Percentiles rank a stretch among this genome's conserved stretches.
These are phyloP conservation scores for Aspergillus sp. DNA, from an alignment of 2,329 filamentous ascomycete species.

Conservation along the genomic window DNA sequence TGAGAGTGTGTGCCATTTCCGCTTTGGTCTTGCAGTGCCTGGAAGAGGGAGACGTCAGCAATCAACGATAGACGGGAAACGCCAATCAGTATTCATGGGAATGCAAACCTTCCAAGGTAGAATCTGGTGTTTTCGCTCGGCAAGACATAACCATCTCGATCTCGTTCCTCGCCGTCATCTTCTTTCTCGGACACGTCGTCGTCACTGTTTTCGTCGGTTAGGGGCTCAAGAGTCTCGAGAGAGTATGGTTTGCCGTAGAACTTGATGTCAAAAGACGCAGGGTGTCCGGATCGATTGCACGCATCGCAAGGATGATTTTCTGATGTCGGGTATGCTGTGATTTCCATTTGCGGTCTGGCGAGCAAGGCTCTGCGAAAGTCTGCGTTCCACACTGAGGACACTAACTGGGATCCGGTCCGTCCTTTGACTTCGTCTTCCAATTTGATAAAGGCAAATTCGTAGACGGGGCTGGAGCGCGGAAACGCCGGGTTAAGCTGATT, in stretches of 20 bases:
- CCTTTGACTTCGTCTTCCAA: conserved; percentile 69
- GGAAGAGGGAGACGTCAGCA: conserved; percentile 1
- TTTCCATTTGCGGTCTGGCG: conserved; percentile 62
- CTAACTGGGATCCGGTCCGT: conserved; percentile 68
- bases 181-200: conserved; percentile 33
- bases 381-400: conserved; percentile 67
- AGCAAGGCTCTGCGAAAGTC: conserved; percentile 66
- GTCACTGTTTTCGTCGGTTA: conserved; percentile 51
- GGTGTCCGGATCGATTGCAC: conserved; percentile 68
- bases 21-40: conserved; percentile 63
- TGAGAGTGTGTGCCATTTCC: conserved; percentile 66
- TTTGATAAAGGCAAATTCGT: conserved; percentile 67
- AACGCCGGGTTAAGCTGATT: conserved; percentile 74
- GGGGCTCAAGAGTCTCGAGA: conserved; percentile 62
- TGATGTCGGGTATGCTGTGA: conserved; percentile 45
- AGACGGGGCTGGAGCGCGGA: conserved; percentile 61
- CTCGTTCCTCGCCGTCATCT: conserved; percentile 35
- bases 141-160: conserved; percentile 47
- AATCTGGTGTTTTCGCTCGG: conserved; percentile 48
- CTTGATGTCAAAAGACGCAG: conserved; percentile 62
- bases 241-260: conserved; percentile 68
- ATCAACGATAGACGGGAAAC: too few relatives aligned
- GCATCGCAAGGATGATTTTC: conserved; percentile 61
- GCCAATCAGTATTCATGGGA: background rate
- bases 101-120: conserved; percentile 50